A percentile compares a stretch with the other conserved stretches of the same genome.
Conservation (phyloP, 306 rosid genomes). For the Sphenostylis stenocarpa region DNA sequence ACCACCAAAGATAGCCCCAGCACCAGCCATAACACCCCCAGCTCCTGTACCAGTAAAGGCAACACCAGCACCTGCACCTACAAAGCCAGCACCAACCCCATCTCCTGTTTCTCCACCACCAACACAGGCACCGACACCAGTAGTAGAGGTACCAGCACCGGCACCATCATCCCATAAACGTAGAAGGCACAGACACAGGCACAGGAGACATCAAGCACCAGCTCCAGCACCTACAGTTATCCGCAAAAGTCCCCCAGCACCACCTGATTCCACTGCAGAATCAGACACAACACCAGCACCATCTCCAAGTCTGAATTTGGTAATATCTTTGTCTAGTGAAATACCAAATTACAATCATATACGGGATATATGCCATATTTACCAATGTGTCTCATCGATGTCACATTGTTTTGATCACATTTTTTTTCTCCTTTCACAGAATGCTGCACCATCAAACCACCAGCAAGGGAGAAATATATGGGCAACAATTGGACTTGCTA, state of each 20-base stretch:
- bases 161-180: constrained; percentile 59
- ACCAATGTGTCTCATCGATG: background rate
- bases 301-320: constrained; percentile 76
- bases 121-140: constrained; percentile 52
- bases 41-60: constrained; percentile 59
- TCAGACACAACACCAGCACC: constrained; percentile 78
- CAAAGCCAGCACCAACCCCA: constrained; percentile 55
- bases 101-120: constrained; percentile 59
- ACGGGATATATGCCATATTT: background rate
- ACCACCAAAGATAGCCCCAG: constrained; percentile 63
- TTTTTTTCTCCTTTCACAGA: constrained; percentile 44
- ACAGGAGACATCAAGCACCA: constrained; percentile 65
- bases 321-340: constrained; percentile 37
- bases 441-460: constrained; percentile 53
- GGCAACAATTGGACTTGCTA: constrained; percentile 51
- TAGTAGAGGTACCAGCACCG: constrained; percentile 37
- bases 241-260: constrained; percentile 84
- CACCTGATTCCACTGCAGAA: constrained; percentile 61
- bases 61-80: constrained; percentile 62
- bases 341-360: background rate
- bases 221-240: constrained; percentile 63
- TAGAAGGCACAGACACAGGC: constrained; percentile 64
- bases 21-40: constrained; percentile 63
- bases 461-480: constrained; percentile 49
- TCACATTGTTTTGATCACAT: constrained; percentile 22